Evolutionary conservation across 345 rosid genomes (phyloP).

Genomic region (Bruguiera sexangula): DNA sequence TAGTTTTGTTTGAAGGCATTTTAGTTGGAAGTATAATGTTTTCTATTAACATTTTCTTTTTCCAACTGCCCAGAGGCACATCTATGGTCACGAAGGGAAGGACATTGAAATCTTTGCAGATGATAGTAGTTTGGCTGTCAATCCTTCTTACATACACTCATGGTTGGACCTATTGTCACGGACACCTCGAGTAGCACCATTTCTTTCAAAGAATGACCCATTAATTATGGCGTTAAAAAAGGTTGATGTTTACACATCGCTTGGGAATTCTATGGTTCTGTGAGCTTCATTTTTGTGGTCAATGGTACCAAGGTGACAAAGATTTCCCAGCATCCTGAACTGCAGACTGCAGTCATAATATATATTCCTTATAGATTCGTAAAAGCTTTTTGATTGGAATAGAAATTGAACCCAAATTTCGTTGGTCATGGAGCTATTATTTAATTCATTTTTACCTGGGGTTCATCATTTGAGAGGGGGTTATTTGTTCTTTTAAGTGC

Average conservation of each 20-base stretch:
- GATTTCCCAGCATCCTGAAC: background rate
- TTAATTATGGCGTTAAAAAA: slow-evolving; percentile 72
- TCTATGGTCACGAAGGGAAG: slow-evolving; percentile 82
- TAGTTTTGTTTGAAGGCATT: slow-evolving; percentile 7
- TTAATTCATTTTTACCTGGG: background rate
- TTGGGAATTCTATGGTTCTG: background rate
- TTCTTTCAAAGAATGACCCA: slow-evolving; percentile 84
- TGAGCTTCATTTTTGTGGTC: background rate
- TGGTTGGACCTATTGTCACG: slow-evolving; percentile 87
- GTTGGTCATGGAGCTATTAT: background rate
- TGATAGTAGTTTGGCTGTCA: slow-evolving; percentile 76
- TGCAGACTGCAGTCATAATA: background rate
- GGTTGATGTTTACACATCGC: slow-evolving; percentile 38
- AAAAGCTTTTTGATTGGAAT: background rate
- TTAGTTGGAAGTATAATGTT: background rate
- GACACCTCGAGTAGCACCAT: slow-evolving; percentile 95
- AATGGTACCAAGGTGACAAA: background rate
- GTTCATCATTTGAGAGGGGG: background rate
- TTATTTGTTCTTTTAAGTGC: background rate
- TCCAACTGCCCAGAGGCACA: slow-evolving; percentile 56
- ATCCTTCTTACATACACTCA: slow-evolving; percentile 63
- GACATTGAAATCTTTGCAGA: slow-evolving; percentile 71
- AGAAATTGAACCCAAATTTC: background rate
- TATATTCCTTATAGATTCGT: background rate
- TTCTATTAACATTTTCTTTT: slow-evolving; percentile 3